phyloP scores from a whole-genome alignment of 2,329 filamentous ascomycete genomes.

The Metarhizium rileyi region DNA sequence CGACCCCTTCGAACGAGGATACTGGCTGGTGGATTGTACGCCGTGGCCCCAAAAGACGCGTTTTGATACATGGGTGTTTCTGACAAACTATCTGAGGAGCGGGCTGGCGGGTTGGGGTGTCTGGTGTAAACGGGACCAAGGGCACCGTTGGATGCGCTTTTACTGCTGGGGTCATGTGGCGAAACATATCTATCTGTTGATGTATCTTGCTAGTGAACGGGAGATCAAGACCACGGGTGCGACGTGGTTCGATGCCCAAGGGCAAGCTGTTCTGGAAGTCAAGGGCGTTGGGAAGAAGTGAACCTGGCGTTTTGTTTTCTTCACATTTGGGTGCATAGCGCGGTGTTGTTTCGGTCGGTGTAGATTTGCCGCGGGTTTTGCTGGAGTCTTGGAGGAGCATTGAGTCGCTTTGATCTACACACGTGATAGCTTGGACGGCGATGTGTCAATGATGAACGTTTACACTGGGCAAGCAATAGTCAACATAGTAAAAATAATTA shows the following conservation, averaged over 20 bases:
- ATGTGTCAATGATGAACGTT: not conserved
- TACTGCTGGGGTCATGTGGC: constrained; percentile 73
- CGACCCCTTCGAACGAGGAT: constrained; percentile 60
- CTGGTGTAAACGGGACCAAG: constrained; percentile 38
- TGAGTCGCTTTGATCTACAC: not conserved
- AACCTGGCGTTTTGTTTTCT: not conserved
- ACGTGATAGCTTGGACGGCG: not conserved
- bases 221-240: constrained; percentile 47
- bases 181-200: constrained; percentile 61
- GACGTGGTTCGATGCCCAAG: constrained; percentile 58
- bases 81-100: constrained; percentile 48
- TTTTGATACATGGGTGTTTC: constrained; percentile 49
- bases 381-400: not conserved
- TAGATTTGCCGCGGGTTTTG: not conserved
- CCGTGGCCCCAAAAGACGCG: constrained; percentile 41
- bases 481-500: too few species aligned
- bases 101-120: constrained; percentile 60
- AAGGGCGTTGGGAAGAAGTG: constrained; percentile 11
- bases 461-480: too few species aligned
- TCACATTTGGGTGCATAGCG: not conserved
- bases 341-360: not conserved
- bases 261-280: constrained; percentile 38
- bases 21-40: constrained; percentile 59
- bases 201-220: constrained; percentile 63
- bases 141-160: constrained; percentile 43